phyloP scores from a whole-genome alignment of 345 rosid species.

The Toxicodendron radicans region DNA sequence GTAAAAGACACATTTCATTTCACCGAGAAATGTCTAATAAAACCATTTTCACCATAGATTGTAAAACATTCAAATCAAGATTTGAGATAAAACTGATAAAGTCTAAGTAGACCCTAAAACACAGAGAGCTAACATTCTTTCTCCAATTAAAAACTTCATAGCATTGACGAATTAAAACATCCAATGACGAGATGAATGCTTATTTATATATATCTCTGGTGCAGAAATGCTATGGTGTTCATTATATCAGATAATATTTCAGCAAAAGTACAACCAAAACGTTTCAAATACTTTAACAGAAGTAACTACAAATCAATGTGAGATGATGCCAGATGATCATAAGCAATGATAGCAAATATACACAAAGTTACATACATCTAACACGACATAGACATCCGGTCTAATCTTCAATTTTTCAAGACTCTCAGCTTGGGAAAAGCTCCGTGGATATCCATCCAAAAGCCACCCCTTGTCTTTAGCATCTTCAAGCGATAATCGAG shows the following conservation, averaged over 20 bases:
- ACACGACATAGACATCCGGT: conserved; percentile 70
- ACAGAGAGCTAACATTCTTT: not conserved
- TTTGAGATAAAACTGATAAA: not conserved
- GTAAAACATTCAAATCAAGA: not conserved
- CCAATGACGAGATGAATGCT: not conserved
- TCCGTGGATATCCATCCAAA: conserved; percentile 89
- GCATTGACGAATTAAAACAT: not conserved
- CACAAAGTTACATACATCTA: conserved; percentile 55
- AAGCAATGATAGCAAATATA: conserved; percentile 3
- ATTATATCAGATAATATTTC: not conserved
- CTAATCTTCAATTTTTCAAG: conserved; percentile 65
- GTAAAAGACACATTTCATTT: conserved; percentile 28
- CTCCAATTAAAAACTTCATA: not conserved
- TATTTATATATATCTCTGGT: not conserved
- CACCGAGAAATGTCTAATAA: conserved; percentile 3
- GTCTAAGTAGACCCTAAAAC: not conserved
- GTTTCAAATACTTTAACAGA: not conserved
- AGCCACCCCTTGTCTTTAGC: conserved; percentile 85
- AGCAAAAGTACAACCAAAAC: not conserved
- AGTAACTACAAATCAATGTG: conserved; percentile 8
- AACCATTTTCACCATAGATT: conserved; percentile 3
- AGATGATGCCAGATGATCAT: not conserved
- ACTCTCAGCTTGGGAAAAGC: conserved; percentile 73
- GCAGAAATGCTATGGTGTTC: not conserved
- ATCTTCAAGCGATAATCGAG: conserved; percentile 63